These are phyloP conservation scores for Persicaria maculosa DNA, from an alignment of 148 eudicot genomes.

Conservation along the genomic window DNA sequence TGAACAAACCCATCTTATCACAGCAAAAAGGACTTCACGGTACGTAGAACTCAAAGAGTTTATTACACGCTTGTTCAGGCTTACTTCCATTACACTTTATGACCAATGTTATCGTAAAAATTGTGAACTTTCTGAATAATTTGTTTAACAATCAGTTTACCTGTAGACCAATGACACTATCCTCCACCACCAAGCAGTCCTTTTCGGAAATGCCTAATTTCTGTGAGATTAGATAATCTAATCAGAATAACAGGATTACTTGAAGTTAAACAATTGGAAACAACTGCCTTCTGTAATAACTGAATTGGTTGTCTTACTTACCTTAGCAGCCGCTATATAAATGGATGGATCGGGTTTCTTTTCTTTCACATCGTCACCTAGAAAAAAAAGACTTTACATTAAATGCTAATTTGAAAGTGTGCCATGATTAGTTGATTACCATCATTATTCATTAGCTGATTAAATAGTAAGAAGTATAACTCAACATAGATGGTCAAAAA, in stretches of 20 bases:
- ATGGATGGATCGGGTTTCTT: constrained; percentile 97
- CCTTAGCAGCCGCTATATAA: constrained; percentile 75
- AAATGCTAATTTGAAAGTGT: background rate
- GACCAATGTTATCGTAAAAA: background rate
- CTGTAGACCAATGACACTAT: constrained; percentile 95
- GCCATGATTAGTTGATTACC: background rate
- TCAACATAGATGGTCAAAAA: background rate
- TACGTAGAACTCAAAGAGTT: background rate
- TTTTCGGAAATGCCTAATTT: constrained; percentile 55
- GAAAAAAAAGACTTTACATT: background rate
- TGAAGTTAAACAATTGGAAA: background rate
- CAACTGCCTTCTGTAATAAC: background rate
- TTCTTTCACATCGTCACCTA: constrained; percentile 97
- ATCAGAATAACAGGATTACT: background rate
- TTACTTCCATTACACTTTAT: background rate
- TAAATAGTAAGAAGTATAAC: background rate
- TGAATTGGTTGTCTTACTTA: constrained; percentile 15
- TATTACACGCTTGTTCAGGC: background rate
- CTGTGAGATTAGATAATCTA: constrained; percentile 33
- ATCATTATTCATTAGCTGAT: background rate
- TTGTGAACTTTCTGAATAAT: background rate
- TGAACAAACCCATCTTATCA: constrained; percentile 6
- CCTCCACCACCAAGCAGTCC: constrained; percentile 89
- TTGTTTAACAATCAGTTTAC: constrained; percentile 24
- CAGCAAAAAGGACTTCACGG: background rate